Base-by-base conservation (phyloP, 1,139 yeast genomes). In the Taphrina communis region DNA sequence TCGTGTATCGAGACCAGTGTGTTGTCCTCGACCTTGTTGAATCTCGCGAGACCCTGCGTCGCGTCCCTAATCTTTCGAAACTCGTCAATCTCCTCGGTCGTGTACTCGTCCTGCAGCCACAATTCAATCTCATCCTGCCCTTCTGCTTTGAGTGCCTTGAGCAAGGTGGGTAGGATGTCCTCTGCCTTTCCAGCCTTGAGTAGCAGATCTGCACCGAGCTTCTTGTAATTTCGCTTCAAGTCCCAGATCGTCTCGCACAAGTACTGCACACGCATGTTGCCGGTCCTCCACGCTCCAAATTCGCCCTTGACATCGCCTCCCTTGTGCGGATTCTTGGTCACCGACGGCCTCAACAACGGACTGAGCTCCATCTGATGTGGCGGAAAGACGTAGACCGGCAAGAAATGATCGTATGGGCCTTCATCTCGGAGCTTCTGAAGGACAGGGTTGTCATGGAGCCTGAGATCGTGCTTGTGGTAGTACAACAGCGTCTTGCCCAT, bases 221-320 rank as follows among this genome's bases (percentile, higher is more conserved):
- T 63, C 46, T 56, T 21, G 48, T 63, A 63, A 19, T 17, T 42
- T 19, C 36, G 35, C 39, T 55, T 63, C n/a, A 63, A 48, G 61
- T 63, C 61, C 67, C 67, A 63, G 21, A 63, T n/a, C 8, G 67
- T 50, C 56, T 63, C 61, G 31, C 67, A 63, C 36, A 63, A 50
- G 55, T 63, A 63, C 44, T 55, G 36, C 21, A 63, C 56, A 7
- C 67, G 25, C 44, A 53, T 19, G 38, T 63, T 63, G 55, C 67
- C 67, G 6, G 67, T 55, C 39, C 67, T 25, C 61, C 67, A 55
- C 8, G 60, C 52, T 7, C 67, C 67, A 25, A 63, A 63, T 17
- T 17, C 14, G n/a, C 61, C 55, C 41, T 41, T 56, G 44, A 63
- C 60, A 14, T 63, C 67, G 38, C 61, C 61, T 9, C 38, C 35